These are phyloP conservation scores for Linaria vulgaris DNA, from an alignment of 257 asterid genomes.

Conservation along the genomic window DNA sequence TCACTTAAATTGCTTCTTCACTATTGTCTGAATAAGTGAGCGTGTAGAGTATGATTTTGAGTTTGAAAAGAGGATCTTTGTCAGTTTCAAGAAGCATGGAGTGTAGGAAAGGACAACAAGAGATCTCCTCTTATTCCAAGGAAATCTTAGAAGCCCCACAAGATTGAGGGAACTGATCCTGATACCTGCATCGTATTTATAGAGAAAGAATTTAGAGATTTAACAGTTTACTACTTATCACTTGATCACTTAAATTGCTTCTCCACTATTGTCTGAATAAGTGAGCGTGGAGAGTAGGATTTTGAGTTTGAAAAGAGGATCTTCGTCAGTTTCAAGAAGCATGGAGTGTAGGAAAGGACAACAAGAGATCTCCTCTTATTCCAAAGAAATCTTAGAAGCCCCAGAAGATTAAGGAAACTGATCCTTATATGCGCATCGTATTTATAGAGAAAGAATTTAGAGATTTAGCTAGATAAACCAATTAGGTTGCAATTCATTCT, in stretches of 20 bases:
- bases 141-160: background rate
- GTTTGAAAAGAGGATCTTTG: too few relatives aligned
- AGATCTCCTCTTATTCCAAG: background rate
- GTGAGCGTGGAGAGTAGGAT: too few relatives aligned
- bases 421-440: background rate
- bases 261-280: background rate
- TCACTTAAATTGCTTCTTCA: conserved; percentile 7
- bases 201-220: background rate
- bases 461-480: background rate
- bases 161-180: background rate
- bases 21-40: background rate
- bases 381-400: background rate
- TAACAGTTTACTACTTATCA: background rate
- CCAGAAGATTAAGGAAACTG: background rate
- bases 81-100: too few relatives aligned
- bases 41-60: too few relatives aligned
- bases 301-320: too few relatives aligned
- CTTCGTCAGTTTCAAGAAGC: too few relatives aligned
- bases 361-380: background rate
- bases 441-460: background rate
- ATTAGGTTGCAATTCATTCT: background rate
- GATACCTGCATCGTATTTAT: background rate
- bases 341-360: too few relatives aligned
- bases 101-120: too few relatives aligned
- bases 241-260: conserved; percentile 7